Percentiles rank a stretch among this genome's conserved stretches.
Conservation (phyloP, 805 yeast genomes). For the Myxozyma melibiosi region DNA sequence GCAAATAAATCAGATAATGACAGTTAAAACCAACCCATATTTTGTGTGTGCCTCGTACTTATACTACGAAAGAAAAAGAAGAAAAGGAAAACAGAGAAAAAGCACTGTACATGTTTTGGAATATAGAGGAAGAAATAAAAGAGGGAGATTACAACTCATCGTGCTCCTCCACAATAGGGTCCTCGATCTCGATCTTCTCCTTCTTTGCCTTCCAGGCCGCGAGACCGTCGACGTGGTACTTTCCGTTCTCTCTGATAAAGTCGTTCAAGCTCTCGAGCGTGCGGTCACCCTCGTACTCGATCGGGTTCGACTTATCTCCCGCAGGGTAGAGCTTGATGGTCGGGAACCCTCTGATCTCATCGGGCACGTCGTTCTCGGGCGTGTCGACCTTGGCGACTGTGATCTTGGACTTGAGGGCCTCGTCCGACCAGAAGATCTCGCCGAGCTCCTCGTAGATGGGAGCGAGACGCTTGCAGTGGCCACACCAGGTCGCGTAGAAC, state of each 20-base stretch:
- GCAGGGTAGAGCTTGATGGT: conserved; percentile 91
- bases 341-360: conserved; percentile 83
- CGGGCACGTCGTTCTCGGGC: conserved; percentile 83
- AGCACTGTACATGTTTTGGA: background rate
- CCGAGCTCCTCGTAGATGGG: conserved; percentile 90
- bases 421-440: conserved; percentile 58
- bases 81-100: background rate
- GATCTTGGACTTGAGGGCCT: conserved; percentile 55
- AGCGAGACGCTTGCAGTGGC: conserved; percentile 90
- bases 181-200: background rate
- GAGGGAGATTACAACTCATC: conserved; percentile 17
- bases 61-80: background rate
- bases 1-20: too few species aligned
- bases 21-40: too few species aligned
- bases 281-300: conserved; percentile 71
- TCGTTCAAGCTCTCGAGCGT: conserved; percentile 67
- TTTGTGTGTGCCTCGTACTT: too few species aligned
- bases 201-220: conserved; percentile 1
- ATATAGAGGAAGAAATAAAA: background rate
- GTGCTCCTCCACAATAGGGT: conserved; percentile 6
- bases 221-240: conserved; percentile 59
- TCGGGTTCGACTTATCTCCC: conserved; percentile 65
- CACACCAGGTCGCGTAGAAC: conserved; percentile 88
- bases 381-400: conserved; percentile 86
- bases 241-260: conserved; percentile 72